phyloP scores from a whole-genome alignment of 192 early-diverging fungal species.

The Coemansia biformis region DNA sequence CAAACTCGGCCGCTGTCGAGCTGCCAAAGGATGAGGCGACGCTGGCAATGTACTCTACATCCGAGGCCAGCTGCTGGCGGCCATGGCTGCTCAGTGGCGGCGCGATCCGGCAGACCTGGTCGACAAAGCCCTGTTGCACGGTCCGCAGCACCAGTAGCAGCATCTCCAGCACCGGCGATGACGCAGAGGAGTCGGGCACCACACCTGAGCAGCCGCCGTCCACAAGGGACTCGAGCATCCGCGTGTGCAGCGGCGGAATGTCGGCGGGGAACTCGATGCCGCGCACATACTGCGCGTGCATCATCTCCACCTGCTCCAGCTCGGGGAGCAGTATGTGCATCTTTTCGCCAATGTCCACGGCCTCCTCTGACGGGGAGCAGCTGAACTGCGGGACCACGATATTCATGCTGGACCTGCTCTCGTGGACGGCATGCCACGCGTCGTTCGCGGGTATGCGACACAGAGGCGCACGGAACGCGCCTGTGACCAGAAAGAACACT shows the following conservation, averaged over 20 bases:
- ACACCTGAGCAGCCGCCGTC: neutral
- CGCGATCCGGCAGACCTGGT: constrained; percentile 18
- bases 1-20: constrained; percentile 13
- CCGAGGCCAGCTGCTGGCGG: constrained; percentile 26
- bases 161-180: constrained; percentile 21
- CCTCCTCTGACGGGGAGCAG: constrained; percentile 44
- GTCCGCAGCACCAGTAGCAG: constrained; percentile 26
- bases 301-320: constrained; percentile 38
- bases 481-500: constrained; percentile 19
- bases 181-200: neutral
- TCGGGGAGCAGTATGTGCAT: constrained; percentile 46
- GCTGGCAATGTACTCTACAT: constrained; percentile 37
- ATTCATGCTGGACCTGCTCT: constrained; percentile 36
- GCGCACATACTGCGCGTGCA: constrained; percentile 28
- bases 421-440: constrained; percentile 19
- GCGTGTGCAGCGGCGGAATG: constrained; percentile 14
- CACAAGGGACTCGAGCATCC: constrained; percentile 7
- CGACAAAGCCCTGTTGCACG: constrained; percentile 14
- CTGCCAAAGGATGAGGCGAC: constrained; percentile 26
- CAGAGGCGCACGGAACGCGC: constrained; percentile 23
- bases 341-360: constrained; percentile 44
- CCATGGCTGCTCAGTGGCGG: constrained; percentile 25
- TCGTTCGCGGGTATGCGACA: constrained; percentile 11
- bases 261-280: constrained; percentile 1
- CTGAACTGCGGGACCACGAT: constrained; percentile 33